Evolutionary conservation across 495 filamentous ascomycete genomes (phyloP).

Genomic region (Parmelia sp.): DNA sequence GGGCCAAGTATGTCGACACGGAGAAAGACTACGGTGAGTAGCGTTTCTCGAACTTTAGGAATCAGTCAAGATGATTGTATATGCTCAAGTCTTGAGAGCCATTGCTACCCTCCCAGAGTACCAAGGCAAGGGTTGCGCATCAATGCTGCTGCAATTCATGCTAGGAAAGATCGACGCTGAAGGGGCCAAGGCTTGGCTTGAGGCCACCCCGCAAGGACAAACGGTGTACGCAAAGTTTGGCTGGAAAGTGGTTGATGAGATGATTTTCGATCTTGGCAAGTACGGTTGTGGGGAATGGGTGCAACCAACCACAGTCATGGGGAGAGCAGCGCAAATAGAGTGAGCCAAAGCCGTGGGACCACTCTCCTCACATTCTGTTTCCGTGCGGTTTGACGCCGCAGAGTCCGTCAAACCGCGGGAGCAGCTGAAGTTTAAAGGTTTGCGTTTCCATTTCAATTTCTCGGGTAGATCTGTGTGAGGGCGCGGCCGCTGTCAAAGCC

Average conservation of each 20-base stretch:
- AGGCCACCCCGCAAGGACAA: constrained; percentile 32
- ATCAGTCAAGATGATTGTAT: not conserved
- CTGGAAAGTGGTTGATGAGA: constrained; percentile 32
- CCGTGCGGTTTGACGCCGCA: not conserved
- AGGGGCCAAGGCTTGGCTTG: constrained; percentile 29
- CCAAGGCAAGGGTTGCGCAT: constrained; percentile 32
- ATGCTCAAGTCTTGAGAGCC: constrained; percentile 19
- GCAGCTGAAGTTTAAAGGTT: not conserved
- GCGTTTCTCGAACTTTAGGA: not conserved
- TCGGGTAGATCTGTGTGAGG: not conserved
- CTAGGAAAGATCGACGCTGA: constrained; percentile 29
- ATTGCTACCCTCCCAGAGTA: constrained; percentile 34
- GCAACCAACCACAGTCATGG: constrained; percentile 31
- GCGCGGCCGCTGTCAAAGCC: not conserved
- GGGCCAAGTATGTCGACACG: constrained; percentile 18
- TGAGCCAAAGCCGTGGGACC: not conserved
- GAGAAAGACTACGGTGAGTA: constrained; percentile 22
- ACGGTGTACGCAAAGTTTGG: constrained; percentile 34
- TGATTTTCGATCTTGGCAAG: constrained; percentile 29
- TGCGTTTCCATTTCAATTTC: not conserved
- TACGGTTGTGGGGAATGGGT: constrained; percentile 26
- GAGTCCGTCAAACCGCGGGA: not conserved
- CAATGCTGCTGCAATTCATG: constrained; percentile 29
- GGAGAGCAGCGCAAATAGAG: not conserved
- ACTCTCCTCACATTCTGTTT: not conserved